Base-by-base conservation (phyloP, 441 rosid genomes). In the Gossypium davidsonii region DNA sequence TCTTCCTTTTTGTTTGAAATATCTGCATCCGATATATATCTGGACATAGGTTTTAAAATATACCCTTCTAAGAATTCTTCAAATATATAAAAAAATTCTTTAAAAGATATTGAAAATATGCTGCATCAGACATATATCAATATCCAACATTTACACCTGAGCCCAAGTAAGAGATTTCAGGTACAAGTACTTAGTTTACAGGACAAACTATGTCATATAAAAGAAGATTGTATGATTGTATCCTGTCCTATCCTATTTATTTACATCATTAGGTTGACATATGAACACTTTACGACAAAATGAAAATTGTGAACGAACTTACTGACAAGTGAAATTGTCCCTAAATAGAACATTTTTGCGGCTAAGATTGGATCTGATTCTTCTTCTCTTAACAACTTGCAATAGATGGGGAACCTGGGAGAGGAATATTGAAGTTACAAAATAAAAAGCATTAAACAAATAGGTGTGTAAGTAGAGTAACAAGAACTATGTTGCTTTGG, bases 331-430 rank as follows among this genome's bases (percentile, higher is more conserved):
- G 74, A 81, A 88, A 59, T 83, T 83, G 76, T 94, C 97, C 59
- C 99, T 87, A 72, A 79, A 80, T 67, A 94, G 77, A 78, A 94
- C 63, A 73, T 82, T 91, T 76, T 86, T 92, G 60, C 96, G 94
- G 78, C 97, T 94, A 20, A 92, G 90, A 58, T 68, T 83, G 82
- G 70, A 85, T 72, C 73, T 89, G 37, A 88, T 77, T 87, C 94
- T 89, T 85, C 89, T 86, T 81, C 97, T 87, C 84, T 85, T 91
- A 62, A 94, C 92, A 79, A 94, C 94, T 81, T 90, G 97, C 77
- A 94, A 82, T 44, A 94, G 82, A 77, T 92, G 94, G 71, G 91
- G 97, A 83, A 94, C 91, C 98, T 92, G 81, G 72, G 83, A 80
- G 69, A 64, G 70, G 55, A 34, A 70, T 15, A 72, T 14, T 28